Evolutionary conservation across 495 filamentous ascomycete species (phyloP).

Genomic region (Pyronema domesticum): DNA sequence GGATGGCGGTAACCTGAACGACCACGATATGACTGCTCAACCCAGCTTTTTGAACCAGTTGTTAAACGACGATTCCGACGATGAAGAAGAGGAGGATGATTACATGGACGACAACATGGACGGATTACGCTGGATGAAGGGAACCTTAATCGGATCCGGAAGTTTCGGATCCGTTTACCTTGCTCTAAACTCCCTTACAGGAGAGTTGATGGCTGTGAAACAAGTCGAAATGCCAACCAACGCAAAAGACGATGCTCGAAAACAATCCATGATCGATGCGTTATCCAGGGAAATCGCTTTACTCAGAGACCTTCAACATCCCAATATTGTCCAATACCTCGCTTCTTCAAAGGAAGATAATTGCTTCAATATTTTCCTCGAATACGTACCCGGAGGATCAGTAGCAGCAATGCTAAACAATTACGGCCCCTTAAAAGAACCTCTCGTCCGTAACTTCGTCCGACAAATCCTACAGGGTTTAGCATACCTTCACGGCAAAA

Average conservation of each 20-base stretch:
- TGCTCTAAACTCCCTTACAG: conserved; percentile 90
- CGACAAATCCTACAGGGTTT: conserved; percentile 88
- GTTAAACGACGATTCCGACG: conserved; percentile 75
- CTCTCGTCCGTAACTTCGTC: conserved; percentile 88
- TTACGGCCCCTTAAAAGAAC: conserved; percentile 86
- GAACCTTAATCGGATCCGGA: conserved; percentile 86
- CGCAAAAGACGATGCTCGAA: conserved; percentile 65
- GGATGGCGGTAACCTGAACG: conserved; percentile 42
- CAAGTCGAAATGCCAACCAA: conserved; percentile 88
- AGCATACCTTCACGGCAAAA: conserved; percentile 83
- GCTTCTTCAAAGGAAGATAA: conserved; percentile 79
- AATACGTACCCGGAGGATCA: conserved; percentile 94
- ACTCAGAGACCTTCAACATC: conserved; percentile 81
- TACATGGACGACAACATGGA: conserved; percentile 47
- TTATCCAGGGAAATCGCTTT: conserved; percentile 92
- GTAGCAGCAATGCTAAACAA: conserved; percentile 96
- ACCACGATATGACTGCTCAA: conserved; percentile 28
- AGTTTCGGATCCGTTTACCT: conserved; percentile 95
- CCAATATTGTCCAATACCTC: conserved; percentile 96
- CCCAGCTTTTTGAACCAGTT: conserved; percentile 33
- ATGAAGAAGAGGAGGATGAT: conserved; percentile 63
- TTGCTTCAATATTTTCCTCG: conserved; percentile 97
- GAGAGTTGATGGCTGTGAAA: conserved; percentile 95
- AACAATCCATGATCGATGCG: conserved; percentile 94
- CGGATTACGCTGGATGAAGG: conserved; percentile 97